Base-by-base conservation (phyloP, 2,329 filamentous ascomycete genomes). In the Botryotinia calthae region DNA sequence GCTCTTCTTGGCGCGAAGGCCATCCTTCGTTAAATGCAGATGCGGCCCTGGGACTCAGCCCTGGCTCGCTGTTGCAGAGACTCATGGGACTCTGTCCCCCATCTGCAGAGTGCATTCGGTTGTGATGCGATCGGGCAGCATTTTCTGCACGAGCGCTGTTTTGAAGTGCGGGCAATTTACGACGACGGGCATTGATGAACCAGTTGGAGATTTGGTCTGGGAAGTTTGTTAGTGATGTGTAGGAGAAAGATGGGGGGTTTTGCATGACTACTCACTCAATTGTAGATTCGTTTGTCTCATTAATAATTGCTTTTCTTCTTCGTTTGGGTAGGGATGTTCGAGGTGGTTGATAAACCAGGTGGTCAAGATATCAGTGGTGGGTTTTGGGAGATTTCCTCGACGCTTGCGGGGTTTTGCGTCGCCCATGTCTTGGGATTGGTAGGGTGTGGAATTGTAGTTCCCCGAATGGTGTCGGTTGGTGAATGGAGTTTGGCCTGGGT, bases 301-400 rank as follows among this genome's bases (percentile, higher is more conserved):
- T 65, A 97, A 86, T 73, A 92, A 88, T 79, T 95, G 89, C 82
- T 97, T 97, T 83, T 97, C 92, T 75, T 97, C 93, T 81, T 97
- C 93, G 7, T 90, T 94, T 1, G 94, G 94, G 80, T 97, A 97
- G 0, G 94, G 93, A 79, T 96, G 93, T 74, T 90, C 86, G 12
- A 94, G 82, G 81, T 96, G 92, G n/a, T 86, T 86, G 69, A 90
- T 83, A 76, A 97, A 95, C 94, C 94, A 97, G 0, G 88, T 85
- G 71, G 92, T 89, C 58, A 97, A 85, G 76, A 93, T 90, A 80
- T 95, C 92, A 0, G 94, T 97, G 0, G 93, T 93, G 71, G 94
- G 92, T 80, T 97, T 97, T n/a, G 94, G 94, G 4, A 97, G 85
- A 79, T 97, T 97, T 1, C 94, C 94, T 56, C 94, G 87, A 70